Conservation (phyloP, 139 green algal genomes). For the Haematococcus lacustris region DNA sequence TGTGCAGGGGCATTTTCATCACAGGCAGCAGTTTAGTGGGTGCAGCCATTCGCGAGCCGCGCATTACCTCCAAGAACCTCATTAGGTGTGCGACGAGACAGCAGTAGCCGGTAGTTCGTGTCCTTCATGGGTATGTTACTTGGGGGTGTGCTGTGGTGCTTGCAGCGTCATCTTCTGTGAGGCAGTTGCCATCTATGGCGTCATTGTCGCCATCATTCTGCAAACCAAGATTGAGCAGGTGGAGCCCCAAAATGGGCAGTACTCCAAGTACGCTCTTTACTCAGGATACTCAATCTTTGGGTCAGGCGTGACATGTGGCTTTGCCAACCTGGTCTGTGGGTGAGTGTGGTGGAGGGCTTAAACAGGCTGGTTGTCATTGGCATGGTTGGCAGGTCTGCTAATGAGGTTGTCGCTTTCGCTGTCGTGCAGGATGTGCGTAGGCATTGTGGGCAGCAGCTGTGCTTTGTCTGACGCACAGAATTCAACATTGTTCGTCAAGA, state of each 20-base stretch:
- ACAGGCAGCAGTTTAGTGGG: conserved; percentile 94
- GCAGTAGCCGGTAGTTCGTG: neutral
- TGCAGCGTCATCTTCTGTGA: conserved; percentile 98
- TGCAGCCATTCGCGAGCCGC: conserved; percentile 83
- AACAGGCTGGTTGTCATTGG: neutral
- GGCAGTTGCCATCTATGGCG: conserved; percentile 97
- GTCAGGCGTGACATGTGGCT: conserved; percentile 85
- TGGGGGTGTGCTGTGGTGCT: neutral
- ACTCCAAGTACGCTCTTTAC: conserved; percentile 45
- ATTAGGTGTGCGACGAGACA: conserved; percentile 70
- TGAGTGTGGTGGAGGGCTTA: conserved; percentile 22
- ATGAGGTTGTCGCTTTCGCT: neutral
- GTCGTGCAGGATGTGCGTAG: conserved; percentile 85
- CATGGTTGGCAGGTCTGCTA: neutral
- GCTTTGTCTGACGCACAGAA: conserved; percentile 97
- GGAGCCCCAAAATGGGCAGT: conserved; percentile 23
- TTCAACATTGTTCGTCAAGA: conserved; percentile 98
- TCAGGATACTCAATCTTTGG: conserved; percentile 93
- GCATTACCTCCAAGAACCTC: conserved; percentile 98
- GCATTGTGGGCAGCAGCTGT: conserved; percentile 90
- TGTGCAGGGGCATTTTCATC: conserved; percentile 94
- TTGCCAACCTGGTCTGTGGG: conserved; percentile 95
- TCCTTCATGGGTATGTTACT: neutral
- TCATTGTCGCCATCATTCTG: conserved; percentile 99
- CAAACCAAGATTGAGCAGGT: conserved; percentile 85